Conservation (phyloP, 2,329 filamentous ascomycete species). For the Epichloe sibirici region DNA sequence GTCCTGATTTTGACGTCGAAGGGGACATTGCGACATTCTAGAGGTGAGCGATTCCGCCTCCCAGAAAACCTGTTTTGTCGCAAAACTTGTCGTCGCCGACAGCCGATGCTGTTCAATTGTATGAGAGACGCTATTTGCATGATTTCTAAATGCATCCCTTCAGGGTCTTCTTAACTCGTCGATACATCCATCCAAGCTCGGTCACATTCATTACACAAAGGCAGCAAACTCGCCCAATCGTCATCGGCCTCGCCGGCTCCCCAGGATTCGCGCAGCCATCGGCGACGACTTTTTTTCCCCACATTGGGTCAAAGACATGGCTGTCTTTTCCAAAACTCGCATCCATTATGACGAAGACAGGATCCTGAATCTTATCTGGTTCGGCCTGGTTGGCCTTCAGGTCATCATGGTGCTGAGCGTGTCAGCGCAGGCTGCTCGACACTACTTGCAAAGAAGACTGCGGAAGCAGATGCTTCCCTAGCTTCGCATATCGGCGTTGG, state of each 20-base stretch:
- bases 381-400: conserved; percentile 33
- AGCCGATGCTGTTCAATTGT: not conserved
- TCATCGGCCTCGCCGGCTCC: not conserved
- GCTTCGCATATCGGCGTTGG: not conserved
- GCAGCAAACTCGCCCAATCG: not conserved
- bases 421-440: conserved; percentile 14
- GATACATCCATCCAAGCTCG: no score
- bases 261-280: not conserved
- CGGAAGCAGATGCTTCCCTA: conserved; percentile 6
- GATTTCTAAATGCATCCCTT: not conserved
- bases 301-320: conserved; percentile 5
- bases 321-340: conserved; percentile 16
- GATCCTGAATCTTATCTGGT: conserved; percentile 34
- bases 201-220: no score
- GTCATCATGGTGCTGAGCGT: conserved; percentile 31
- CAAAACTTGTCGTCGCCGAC: not conserved
- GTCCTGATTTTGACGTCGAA: not conserved
- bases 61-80: not conserved
- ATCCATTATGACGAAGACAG: conserved; percentile 19
- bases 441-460: conserved; percentile 5
- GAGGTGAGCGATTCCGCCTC: not conserved
- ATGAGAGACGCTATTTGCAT: no score
- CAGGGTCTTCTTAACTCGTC: not conserved
- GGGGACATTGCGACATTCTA: not conserved
- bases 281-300: not conserved